These are phyloP conservation scores for Catunica adiposa DNA, from an alignment of 2,329 filamentous ascomycete genomes.

Conservation along the genomic window DNA sequence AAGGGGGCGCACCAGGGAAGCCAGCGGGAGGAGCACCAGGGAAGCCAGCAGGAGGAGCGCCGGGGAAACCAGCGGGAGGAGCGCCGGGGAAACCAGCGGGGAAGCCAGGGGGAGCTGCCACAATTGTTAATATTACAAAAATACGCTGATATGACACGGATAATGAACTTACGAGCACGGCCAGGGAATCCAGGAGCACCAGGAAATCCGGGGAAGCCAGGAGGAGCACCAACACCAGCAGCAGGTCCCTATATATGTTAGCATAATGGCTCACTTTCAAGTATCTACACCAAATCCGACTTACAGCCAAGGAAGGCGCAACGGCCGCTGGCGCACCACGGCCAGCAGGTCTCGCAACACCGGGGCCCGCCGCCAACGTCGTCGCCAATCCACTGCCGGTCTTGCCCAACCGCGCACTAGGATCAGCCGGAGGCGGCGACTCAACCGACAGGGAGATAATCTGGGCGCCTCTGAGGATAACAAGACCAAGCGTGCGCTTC, in stretches of 20 bases:
- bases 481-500: conserved; percentile 90
- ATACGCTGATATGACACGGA: not conserved
- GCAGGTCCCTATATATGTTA: conserved; percentile 46
- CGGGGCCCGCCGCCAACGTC: conserved; percentile 65
- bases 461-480: conserved; percentile 84
- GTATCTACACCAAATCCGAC: conserved; percentile 17
- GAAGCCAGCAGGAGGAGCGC: conserved; percentile 24
- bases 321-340: conserved; percentile 49
- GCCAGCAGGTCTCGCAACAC: conserved; percentile 80
- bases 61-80: conserved; percentile 15
- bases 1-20: conserved; percentile 24
- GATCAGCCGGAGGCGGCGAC: conserved; percentile 86
- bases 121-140: not conserved
- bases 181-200: conserved; percentile 37
- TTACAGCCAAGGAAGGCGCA: conserved; percentile 58
- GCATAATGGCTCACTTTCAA: not conserved
- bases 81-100: not conserved
- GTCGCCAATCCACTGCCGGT: conserved; percentile 50
- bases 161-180: conserved; percentile 29
- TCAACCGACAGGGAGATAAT: conserved; percentile 93
- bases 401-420: conserved; percentile 73
- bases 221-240: conserved; percentile 68
- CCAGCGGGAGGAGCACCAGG: conserved; percentile 27
- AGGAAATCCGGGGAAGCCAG: conserved; percentile 36
- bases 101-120: not conserved